Evolutionary conservation across 352 stramenopile species (phyloP).

Genomic region (Globisporangium apiculatum): DNA sequence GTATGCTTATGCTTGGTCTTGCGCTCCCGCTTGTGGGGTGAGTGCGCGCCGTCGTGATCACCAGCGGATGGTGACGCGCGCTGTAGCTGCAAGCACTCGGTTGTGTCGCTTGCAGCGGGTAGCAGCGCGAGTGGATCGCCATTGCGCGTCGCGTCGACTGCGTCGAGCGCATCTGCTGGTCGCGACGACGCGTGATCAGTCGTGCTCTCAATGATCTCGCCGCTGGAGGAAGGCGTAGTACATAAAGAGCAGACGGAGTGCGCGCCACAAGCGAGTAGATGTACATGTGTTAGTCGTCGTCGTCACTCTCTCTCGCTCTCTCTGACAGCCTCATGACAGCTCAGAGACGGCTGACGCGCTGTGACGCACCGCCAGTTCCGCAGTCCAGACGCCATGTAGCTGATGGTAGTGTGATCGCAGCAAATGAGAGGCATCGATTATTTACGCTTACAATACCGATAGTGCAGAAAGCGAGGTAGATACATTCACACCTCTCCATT

Average conservation of each 20-base stretch:
- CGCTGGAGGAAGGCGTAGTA: slow-evolving; percentile 5
- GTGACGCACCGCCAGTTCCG: slow-evolving; percentile 30
- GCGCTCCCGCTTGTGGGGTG: too few relatives aligned
- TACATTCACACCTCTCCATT: too few relatives aligned
- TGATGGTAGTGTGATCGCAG: too few relatives aligned
- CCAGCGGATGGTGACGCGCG: too few relatives aligned
- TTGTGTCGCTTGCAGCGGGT: too few relatives aligned
- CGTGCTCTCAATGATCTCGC: slow-evolving; percentile 22
- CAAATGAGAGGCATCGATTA: too few relatives aligned
- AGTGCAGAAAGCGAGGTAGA: too few relatives aligned
- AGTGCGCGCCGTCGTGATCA: too few relatives aligned
- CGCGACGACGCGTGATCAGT: slow-evolving; percentile 1
- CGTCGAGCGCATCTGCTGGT: background rate
- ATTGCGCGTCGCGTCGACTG: background rate
- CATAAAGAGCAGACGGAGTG: background rate
- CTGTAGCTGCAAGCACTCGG: too few relatives aligned
- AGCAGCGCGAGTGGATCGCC: background rate
- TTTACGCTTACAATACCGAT: too few relatives aligned
- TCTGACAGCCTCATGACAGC: too few relatives aligned
- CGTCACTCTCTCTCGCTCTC: too few relatives aligned
- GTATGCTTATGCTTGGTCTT: background rate
- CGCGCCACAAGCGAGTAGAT: background rate
- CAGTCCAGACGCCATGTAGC: slow-evolving; percentile 4
- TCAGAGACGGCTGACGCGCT: background rate
- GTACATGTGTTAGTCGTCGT: background rate